These are phyloP conservation scores for Chamaecrista fasciculata DNA, from an alignment of 306 rosid species.

Conservation along the genomic window DNA sequence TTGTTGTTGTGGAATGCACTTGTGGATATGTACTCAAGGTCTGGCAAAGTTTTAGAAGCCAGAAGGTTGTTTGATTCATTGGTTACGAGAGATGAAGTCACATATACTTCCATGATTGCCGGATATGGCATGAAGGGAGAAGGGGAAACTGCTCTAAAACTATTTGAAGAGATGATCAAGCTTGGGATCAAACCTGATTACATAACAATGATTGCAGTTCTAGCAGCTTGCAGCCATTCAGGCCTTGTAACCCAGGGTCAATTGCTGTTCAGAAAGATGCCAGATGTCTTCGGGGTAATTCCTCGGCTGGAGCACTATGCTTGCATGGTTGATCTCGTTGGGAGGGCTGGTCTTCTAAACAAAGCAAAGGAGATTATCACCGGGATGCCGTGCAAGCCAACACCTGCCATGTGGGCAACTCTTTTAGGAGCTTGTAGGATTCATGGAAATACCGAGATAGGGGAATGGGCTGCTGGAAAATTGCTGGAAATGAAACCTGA, in stretches of 20 bases:
- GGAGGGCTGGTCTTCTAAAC: constrained; percentile 79
- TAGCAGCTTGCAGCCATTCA: constrained; percentile 89
- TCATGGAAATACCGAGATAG: constrained; percentile 58
- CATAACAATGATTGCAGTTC: constrained; percentile 73
- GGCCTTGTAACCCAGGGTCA: constrained; percentile 66
- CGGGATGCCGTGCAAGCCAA: constrained; percentile 76
- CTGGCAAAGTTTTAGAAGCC: constrained; percentile 75
- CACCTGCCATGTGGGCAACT: constrained; percentile 93
- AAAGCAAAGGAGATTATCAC: constrained; percentile 62
- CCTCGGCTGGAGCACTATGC: constrained; percentile 74
- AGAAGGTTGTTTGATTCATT: constrained; percentile 67
- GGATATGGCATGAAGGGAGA: constrained; percentile 86
- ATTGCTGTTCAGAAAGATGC: constrained; percentile 57
- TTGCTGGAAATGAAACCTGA: constrained; percentile 70
- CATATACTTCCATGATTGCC: constrained; percentile 79
- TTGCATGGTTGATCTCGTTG: constrained; percentile 83
- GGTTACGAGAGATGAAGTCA: constrained; percentile 68
- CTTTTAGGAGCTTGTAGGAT: constrained; percentile 76
- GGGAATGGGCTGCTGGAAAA: constrained; percentile 90
- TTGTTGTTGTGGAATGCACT: constrained; percentile 76
- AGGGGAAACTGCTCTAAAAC: constrained; percentile 59
- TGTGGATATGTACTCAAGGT: constrained; percentile 86
- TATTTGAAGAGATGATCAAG: constrained; percentile 73
- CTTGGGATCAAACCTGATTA: constrained; percentile 67
- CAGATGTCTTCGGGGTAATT: constrained; percentile 41